A percentile compares a stretch with the other conserved stretches of the same genome.
These are phyloP conservation scores for Parastagonospora avenae DNA, from an alignment of 2,329 filamentous ascomycete genomes.

Conservation along the genomic window DNA sequence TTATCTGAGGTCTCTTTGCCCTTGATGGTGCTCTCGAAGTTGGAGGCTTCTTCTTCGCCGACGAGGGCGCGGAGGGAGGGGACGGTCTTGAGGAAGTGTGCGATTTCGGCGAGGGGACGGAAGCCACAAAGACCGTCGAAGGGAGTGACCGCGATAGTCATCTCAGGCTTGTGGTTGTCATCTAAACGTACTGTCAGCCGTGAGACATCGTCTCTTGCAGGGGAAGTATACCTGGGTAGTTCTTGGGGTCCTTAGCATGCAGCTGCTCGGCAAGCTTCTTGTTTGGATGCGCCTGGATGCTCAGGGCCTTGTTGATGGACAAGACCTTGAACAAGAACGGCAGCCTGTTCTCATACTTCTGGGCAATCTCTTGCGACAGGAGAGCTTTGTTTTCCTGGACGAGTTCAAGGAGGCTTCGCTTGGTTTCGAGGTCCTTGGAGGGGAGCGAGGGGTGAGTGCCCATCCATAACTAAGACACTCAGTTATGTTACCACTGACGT, in stretches of 20 bases:
- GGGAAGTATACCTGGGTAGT: constrained; percentile 71
- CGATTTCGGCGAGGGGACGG: constrained; percentile 82
- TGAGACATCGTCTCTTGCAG: not conserved
- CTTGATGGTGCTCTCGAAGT: constrained; percentile 55
- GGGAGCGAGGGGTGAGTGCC: constrained; percentile 96
- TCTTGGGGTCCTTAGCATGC: constrained; percentile 83
- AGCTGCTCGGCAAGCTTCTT: constrained; percentile 91
- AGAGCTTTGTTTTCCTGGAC: constrained; percentile 85
- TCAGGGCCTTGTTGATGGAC: constrained; percentile 92
- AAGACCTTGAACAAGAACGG: constrained; percentile 98
- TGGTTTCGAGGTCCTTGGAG: constrained; percentile 84
- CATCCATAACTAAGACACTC: constrained; percentile 85
- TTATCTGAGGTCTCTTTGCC: constrained; percentile 58
- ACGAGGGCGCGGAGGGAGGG: constrained; percentile 56
- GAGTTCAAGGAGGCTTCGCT: constrained; percentile 84
- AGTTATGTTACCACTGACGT: constrained; percentile 13
- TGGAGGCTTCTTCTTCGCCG: constrained; percentile 53
- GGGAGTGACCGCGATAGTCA: constrained; percentile 96
- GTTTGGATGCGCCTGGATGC: constrained; percentile 96
- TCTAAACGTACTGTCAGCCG: constrained; percentile 50
- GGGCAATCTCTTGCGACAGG: constrained; percentile 72
- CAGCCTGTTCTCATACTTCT: constrained; percentile 79
- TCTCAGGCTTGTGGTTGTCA: constrained; percentile 99
- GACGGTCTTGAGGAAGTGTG: constrained; percentile 76
- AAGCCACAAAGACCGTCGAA: constrained; percentile 98